Percentiles rank a stretch among this genome's conserved stretches.
These are phyloP conservation scores for Apiotrichum gamsii DNA, from an alignment of 1,284 basidiomycete species.

Conservation along the genomic window DNA sequence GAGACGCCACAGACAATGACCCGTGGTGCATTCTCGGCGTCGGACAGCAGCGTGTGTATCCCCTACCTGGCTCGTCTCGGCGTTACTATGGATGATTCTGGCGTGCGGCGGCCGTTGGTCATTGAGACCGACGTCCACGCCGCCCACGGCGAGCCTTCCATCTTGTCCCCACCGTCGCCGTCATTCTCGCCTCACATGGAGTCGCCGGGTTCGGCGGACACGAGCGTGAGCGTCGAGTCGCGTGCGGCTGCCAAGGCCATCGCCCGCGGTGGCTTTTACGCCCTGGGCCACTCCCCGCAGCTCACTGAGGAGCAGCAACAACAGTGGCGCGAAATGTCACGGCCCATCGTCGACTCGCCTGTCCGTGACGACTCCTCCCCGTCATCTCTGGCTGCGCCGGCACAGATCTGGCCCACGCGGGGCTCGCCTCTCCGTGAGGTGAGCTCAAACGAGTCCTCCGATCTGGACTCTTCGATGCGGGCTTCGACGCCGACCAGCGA, in stretches of 20 bases:
- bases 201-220: constrained; percentile 6
- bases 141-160: no score
- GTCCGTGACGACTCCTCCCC: no score
- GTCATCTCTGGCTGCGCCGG: no score
- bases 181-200: no score
- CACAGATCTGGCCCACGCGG: no score
- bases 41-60: background rate
- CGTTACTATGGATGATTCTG: no score
- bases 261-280: constrained; percentile 10
- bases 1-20: constrained; percentile 9
- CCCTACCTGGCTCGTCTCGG: no score
- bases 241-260: constrained; percentile 1
- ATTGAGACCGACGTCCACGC: background rate
- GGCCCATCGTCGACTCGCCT: no score
- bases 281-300: constrained; percentile 11
- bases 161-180: background rate
- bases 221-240: constrained; percentile 8
- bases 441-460: no score
- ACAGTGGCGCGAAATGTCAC: background rate
- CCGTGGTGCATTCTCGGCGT: background rate
- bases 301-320: constrained; percentile 4
- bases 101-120: background rate
- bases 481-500: no score
- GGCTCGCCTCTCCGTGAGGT: no score
- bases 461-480: no score